These are phyloP conservation scores for Chaetoceros muelleri DNA, from an alignment of 108 stramenopile genomes.

Conservation along the genomic window DNA sequence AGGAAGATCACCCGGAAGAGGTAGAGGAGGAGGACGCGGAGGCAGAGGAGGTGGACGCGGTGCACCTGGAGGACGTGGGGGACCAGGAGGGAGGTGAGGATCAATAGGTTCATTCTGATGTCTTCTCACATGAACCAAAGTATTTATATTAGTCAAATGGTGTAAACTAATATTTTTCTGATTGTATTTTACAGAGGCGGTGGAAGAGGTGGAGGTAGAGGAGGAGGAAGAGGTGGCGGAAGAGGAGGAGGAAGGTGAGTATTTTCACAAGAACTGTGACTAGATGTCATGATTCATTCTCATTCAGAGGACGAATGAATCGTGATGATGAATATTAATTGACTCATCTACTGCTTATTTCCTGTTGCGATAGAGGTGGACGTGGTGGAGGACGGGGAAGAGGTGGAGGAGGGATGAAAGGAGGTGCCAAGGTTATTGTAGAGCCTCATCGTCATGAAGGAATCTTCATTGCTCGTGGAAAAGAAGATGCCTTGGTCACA, in stretches of 20 bases:
- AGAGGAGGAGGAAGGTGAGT: slow-evolving; percentile 14
- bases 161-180: no score
- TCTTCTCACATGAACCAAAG: no score
- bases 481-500: slow-evolving; percentile 99
- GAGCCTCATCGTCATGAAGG: slow-evolving; percentile 97
- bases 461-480: slow-evolving; percentile 96
- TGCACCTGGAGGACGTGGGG: slow-evolving; percentile 16
- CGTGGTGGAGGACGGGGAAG: slow-evolving; percentile 54
- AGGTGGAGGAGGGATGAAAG: slow-evolving; percentile 74
- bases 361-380: slow-evolving; percentile 20
- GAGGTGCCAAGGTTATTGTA: slow-evolving; percentile 93
- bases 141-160: no score
- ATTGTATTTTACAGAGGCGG: slow-evolving; percentile 37
- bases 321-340: not conserved
- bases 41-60: slow-evolving; percentile 26
- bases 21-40: slow-evolving; percentile 28
- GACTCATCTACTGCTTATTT: not conserved
- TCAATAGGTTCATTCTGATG: no score
- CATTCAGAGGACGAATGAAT: not conserved
- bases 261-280: not conserved
- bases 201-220: slow-evolving; percentile 33
- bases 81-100: slow-evolving; percentile 45
- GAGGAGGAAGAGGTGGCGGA: slow-evolving; percentile 34
- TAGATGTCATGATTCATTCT: not conserved
- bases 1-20: slow-evolving; percentile 39